These are phyloP conservation scores for Apiospora saccharicola DNA, from an alignment of 2,329 filamentous ascomycete genomes.

Conservation along the genomic window DNA sequence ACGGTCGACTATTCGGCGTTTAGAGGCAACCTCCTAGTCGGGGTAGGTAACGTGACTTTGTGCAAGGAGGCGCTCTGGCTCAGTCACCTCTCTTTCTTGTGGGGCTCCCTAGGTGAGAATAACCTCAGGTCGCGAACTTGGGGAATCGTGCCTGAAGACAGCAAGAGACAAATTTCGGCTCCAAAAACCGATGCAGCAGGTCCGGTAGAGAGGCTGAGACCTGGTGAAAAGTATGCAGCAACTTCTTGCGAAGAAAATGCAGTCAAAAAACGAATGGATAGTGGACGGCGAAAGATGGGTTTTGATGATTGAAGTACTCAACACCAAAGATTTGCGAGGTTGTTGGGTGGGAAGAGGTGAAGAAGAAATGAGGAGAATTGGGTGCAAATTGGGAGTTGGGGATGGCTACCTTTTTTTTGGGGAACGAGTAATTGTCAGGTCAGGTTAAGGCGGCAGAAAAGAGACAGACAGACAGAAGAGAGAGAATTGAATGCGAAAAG, in stretches of 20 bases:
- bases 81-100: constrained; percentile 18
- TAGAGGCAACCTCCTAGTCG: constrained; percentile 18
- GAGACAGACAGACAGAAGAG: constrained; percentile 18
- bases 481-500: constrained; percentile 32
- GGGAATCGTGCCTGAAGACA: constrained; percentile 21
- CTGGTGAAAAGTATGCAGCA: constrained; percentile 36
- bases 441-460: constrained; percentile 48
- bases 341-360: constrained; percentile 38
- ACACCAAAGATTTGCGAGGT: constrained; percentile 41
- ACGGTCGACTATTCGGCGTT: constrained; percentile 22
- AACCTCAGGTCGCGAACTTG: constrained; percentile 29
- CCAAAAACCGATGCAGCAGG: constrained; percentile 25
- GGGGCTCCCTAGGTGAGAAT: constrained; percentile 35
- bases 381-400: constrained; percentile 51
- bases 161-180: neutral
- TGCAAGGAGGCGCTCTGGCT: constrained; percentile 20
- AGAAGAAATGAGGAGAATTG: constrained; percentile 40
- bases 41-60: constrained; percentile 25
- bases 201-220: constrained; percentile 22
- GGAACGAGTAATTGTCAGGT: constrained; percentile 52
- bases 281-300: constrained; percentile 44
- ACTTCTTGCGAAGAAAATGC: constrained; percentile 37
- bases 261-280: constrained; percentile 40
- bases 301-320: constrained; percentile 45
- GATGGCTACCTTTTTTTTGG: constrained; percentile 61